These are phyloP conservation scores for Alisma plantagoaquatica DNA, from an alignment of 106 monocot species.

Conservation along the genomic window DNA sequence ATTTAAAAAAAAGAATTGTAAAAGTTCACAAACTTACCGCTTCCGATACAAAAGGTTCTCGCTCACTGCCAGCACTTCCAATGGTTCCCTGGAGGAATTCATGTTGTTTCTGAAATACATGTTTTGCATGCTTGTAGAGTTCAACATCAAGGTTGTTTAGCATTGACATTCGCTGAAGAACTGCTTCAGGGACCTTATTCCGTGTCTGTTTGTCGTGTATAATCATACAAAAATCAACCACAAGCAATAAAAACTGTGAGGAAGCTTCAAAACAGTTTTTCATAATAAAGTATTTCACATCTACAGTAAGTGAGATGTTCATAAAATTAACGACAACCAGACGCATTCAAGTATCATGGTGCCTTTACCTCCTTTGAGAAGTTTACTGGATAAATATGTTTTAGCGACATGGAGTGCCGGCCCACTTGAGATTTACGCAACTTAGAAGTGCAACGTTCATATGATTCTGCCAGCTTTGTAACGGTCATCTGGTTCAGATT, in stretches of 20 bases:
- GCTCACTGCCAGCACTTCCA: no score
- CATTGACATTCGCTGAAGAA: constrained; percentile 41
- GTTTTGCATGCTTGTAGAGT: constrained; percentile 68
- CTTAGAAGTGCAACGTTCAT: constrained; percentile 51
- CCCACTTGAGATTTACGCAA: constrained; percentile 55
- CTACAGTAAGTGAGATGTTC: no score
- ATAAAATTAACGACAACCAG: no score
- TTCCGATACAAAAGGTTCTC: no score
- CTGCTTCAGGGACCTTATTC: constrained; percentile 30
- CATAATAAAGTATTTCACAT: no score
- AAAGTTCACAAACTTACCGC: no score
- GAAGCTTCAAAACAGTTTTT: no score
- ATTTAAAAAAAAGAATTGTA: no score
- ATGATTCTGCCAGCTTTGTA: constrained; percentile 57
- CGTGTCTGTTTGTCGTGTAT: no score
- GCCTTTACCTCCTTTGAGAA: constrained; percentile 91
- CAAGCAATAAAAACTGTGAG: no score
- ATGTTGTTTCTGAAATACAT: constrained; percentile 45
- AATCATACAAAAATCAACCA: no score
- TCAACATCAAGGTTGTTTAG: constrained; percentile 71
- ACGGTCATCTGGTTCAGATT: constrained; percentile 59
- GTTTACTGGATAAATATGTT: constrained; percentile 50
- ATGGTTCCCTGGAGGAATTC: constrained; percentile 28
- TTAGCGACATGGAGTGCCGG: constrained; percentile 58
- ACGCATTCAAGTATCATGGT: no score